Percentiles rank a stretch among this genome's conserved stretches.
Conservation (phyloP, 805 yeast species). For the Myxozyma neotropica region DNA sequence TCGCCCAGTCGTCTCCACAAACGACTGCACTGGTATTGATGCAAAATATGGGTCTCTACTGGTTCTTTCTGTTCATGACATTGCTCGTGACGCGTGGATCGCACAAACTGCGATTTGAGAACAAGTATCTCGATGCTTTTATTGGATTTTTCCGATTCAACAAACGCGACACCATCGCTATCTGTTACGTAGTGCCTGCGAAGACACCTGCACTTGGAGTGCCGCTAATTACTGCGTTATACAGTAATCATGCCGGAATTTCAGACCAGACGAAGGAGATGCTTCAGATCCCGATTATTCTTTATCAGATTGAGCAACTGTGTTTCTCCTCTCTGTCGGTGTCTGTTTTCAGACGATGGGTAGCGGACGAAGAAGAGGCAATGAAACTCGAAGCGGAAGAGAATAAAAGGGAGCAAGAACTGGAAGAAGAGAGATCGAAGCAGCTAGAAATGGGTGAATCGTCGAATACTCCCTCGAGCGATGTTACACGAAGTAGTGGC, state of each 20-base stretch:
- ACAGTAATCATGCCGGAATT: conserved; percentile 55
- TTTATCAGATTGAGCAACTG: conserved; percentile 89
- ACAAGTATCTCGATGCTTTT: conserved; percentile 24
- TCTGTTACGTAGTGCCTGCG: conserved; percentile 88
- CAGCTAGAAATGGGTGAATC: neutral
- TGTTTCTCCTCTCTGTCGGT: conserved; percentile 74
- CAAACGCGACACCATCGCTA: conserved; percentile 71
- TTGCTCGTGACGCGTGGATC: conserved; percentile 63
- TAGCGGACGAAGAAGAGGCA: conserved; percentile 38
- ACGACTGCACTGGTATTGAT: conserved; percentile 76
- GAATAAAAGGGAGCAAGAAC: neutral
- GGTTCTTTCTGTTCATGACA: conserved; percentile 70
- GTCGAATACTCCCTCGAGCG: conserved; percentile 7
- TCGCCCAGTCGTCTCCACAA: conserved; percentile 64
- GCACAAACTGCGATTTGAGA: conserved; percentile 23
- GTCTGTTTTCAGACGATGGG: conserved; percentile 70
- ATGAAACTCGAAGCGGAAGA: conserved; percentile 5
- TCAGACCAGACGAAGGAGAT: conserved; percentile 56
- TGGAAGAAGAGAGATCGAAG: neutral
- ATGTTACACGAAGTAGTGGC: conserved; percentile 1
- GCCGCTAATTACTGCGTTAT: conserved; percentile 73
- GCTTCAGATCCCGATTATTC: conserved; percentile 78
- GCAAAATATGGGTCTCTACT: conserved; percentile 76
- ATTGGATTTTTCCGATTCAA: conserved; percentile 59
- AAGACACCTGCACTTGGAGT: conserved; percentile 93